Evolutionary conservation across 2,329 filamentous ascomycete species (phyloP), one percentile per base, ranked within the genome.

Genomic region (Diaporthe caulivora): DNA sequence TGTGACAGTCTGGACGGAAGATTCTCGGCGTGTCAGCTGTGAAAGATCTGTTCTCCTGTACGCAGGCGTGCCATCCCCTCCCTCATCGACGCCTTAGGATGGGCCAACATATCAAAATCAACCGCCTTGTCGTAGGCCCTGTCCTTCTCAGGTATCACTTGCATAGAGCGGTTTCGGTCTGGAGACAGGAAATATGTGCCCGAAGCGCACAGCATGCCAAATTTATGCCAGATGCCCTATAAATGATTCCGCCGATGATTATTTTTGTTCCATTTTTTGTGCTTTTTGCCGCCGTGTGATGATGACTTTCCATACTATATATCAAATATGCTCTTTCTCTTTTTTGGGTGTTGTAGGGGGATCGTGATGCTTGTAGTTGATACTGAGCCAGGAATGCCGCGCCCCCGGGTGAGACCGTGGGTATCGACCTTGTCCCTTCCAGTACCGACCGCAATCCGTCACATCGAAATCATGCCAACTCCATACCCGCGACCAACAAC

Each of bases 281-380:
- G 62, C 44, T 69, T 71, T 64, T 72, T 67, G 26, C 49, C 55
- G 40, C 68, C 68, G 44, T 53, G 29, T 51, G 42, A 65, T 51
- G 42, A 65, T 65, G 44, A 72, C 11, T 37, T 29, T 65, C 70
- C 57, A 67, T 67, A 34, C 65, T 64, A 70, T 70, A 70, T 73
- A 73, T 64, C 64, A 70, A 24, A 70, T 64, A 73, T 71, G 60
- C 70, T 71, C 47, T 55, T 55, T 55, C 54, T 72, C 68, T 64
- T 54, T 54, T 73, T 70, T 64, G 37, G 37, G 54, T 44, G 21
- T 68, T 64, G 47, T 29, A 42, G 21, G 37, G 31, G 42, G 21
- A 34, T 44, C 31, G 55, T 70, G 55, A 73, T 57, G 21, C 37
- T 65, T 65, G 55, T 62, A 49, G 49, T 67, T 60, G 65, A 70